phyloP scores from a whole-genome alignment of 108 stramenopile genomes.

The Nannochloropsis gaditana region DNA sequence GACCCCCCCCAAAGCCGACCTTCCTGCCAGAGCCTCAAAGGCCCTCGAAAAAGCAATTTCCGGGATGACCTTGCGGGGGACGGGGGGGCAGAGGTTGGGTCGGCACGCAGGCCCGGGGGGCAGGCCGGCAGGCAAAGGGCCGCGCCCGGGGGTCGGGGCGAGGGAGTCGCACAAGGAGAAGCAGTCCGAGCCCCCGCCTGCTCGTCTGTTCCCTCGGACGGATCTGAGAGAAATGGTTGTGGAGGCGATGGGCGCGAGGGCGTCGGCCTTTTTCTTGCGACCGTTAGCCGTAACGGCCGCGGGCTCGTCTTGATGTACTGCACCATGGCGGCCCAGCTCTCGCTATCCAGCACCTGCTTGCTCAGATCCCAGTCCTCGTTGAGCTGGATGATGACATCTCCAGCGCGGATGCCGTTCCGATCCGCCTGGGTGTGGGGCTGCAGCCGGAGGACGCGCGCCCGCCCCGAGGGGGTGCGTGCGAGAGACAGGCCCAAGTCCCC shows the following conservation, averaged over 20 bases:
- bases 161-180: neutral
- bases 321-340: neutral
- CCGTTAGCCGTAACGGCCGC: neutral
- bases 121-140: neutral
- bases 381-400: neutral
- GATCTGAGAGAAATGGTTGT: neutral
- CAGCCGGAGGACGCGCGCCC: neutral
- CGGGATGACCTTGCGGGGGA: neutral
- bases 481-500: neutral
- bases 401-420: neutral
- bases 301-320: neutral
- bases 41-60: neutral
- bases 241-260: neutral
- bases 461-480: slow-evolving; percentile 4
- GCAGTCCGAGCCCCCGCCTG: neutral
- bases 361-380: slow-evolving; percentile 1
- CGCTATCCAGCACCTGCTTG: neutral
- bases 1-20: neutral
- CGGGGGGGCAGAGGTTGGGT: neutral
- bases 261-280: neutral
- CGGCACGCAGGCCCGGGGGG: neutral
- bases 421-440: neutral
- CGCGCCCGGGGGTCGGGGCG: neutral
- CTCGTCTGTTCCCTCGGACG: neutral
- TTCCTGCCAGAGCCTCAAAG: neutral